Evolutionary conservation across 257 asterid species (phyloP), one percentile per base, ranked within the genome.

Genomic region (Forsythia viridissima): DNA sequence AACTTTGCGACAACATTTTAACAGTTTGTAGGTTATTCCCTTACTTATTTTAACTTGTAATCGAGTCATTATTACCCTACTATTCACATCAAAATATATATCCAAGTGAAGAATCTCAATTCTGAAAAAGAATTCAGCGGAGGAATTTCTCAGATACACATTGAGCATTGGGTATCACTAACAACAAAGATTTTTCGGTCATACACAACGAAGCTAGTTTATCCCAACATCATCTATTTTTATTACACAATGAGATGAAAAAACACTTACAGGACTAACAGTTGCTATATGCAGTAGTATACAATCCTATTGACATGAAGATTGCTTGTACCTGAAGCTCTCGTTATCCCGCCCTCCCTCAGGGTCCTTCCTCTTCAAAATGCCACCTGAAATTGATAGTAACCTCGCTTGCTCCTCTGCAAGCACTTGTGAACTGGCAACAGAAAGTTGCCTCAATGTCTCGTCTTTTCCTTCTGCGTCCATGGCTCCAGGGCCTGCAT

Each of bases 301-400:
- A 67, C 70, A 71, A 76, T 75, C 66, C 87, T 87, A 86, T 73
- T 92, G 94, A 94, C 96, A 86, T 10, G 97, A 86, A 46, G 95
- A 80, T 76, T 91, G 97, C 87, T 90, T 94, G 85, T 81, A 87
- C 82, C 94, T 87, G 88, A 89, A 86, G 87, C 79, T 83, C 38
- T 93, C 97, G 40, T 76, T 81, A 30, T 91, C 98, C 90, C 90
- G 84, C 30, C 96, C 96, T 82, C 91, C 97, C 12, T 95, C 99
- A 0, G 93, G 96, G 80, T 93, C 98, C 78, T 88, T 83, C 88
- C 99, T 86, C 87, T 91, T 94, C 82, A 84, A 63, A 63, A 70
- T 69, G 66, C 87, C 87, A 13, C 89, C 87, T 11, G 86, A 70
- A 7, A 80, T 70, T 4, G 79, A 78, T 55, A 70, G 75, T 57